These are phyloP conservation scores for Hyparrhenia diplandra DNA, from an alignment of 176 grass and related monocot genomes.

Conservation along the genomic window DNA sequence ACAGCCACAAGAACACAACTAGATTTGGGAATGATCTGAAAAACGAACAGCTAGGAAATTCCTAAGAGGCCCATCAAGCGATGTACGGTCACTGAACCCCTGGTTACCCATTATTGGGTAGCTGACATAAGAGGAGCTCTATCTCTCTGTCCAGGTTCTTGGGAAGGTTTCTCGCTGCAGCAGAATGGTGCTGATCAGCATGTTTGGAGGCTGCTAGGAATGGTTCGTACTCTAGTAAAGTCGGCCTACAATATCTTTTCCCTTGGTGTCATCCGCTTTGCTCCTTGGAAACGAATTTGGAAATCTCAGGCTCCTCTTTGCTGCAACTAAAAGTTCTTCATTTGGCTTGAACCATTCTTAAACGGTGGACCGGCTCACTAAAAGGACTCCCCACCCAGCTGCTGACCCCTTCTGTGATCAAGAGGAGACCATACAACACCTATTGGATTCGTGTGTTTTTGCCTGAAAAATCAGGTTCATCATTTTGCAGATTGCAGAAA, in stretches of 20 bases:
- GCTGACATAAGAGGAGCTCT: background rate
- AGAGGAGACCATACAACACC: background rate
- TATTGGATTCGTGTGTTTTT: background rate
- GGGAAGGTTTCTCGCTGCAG: background rate
- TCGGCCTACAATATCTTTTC: background rate
- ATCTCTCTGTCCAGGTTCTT: background rate
- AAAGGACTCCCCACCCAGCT: background rate
- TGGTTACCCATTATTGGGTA: background rate
- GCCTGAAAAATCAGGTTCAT: background rate
- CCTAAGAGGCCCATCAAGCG: background rate
- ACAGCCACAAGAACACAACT: background rate
- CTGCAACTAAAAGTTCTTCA: background rate
- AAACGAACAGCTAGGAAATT: background rate
- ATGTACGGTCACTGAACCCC: background rate
- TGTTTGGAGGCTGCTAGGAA: background rate
- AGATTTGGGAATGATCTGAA: background rate
- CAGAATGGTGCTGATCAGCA: background rate
- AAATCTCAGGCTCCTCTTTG: background rate
- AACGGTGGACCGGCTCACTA: background rate
- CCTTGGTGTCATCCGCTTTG: background rate
- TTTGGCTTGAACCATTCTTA: background rate
- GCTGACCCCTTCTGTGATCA: background rate
- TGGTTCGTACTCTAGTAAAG: background rate
- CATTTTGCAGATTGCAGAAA: background rate
- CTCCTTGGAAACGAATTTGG: background rate